Percentiles rank a stretch among this genome's conserved stretches.
phyloP scores from a whole-genome alignment of 2,329 filamentous ascomycete genomes.

The Fulvia fulva region DNA sequence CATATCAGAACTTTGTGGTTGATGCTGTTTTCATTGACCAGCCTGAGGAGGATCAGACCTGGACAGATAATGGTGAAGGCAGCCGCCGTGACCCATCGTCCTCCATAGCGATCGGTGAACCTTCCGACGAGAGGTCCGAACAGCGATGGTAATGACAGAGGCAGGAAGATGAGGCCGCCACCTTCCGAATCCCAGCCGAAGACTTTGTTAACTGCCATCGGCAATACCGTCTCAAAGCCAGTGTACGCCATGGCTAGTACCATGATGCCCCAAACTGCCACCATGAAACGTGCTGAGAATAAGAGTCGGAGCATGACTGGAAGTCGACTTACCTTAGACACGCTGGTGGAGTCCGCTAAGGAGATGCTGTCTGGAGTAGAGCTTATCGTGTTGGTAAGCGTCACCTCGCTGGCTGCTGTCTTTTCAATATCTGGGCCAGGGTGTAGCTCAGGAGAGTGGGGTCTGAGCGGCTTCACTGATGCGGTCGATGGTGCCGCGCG shows the following conservation, averaged over 20 bases:
- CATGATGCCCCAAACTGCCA: slow-evolving; percentile 22
- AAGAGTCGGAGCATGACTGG: slow-evolving; percentile 19
- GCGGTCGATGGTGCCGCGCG: not conserved
- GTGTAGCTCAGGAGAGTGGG: not conserved
- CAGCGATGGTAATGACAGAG: slow-evolving; percentile 18
- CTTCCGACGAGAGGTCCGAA: slow-evolving; percentile 20
- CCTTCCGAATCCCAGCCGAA: slow-evolving; percentile 22
- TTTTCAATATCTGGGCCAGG: not conserved
- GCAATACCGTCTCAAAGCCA: slow-evolving; percentile 20
- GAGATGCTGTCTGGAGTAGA: not conserved
- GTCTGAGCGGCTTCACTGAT: not conserved
- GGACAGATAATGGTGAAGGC: slow-evolving; percentile 15
- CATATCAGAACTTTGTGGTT: slow-evolving; percentile 17
- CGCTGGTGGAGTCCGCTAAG: not conserved
- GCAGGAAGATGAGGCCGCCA: slow-evolving; percentile 21
- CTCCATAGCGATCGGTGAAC: slow-evolving; percentile 20
- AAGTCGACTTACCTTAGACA: not conserved
- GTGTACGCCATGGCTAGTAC: slow-evolving; percentile 15
- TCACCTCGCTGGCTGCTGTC: not conserved
- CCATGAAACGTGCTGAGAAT: slow-evolving; percentile 17
- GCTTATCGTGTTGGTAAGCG: not conserved
- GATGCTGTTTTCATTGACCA: slow-evolving; percentile 16
- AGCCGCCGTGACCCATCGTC: slow-evolving; percentile 16
- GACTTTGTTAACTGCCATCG: slow-evolving; percentile 11
- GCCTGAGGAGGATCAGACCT: slow-evolving; percentile 17